Percentiles rank a stretch among this genome's conserved stretches.
phyloP scores from a whole-genome alignment of 2,329 filamentous ascomycete species.

The Diplodia scrobiculata region DNA sequence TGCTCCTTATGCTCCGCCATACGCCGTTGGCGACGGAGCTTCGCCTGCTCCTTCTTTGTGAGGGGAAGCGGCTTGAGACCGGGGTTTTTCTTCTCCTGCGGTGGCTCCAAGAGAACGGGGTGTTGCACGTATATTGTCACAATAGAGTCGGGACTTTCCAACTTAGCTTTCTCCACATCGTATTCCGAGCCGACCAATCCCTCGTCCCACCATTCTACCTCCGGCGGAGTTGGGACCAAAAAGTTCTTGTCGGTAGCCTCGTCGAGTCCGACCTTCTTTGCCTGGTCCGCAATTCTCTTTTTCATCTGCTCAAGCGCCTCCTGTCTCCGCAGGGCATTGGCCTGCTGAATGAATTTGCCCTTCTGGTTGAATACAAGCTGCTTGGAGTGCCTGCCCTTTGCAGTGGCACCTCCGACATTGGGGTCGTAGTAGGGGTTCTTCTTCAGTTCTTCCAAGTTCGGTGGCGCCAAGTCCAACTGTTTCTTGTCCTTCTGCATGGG shows the following conservation, averaged over 20 bases:
- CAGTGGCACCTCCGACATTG: constrained; percentile 59
- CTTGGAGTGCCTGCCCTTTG: constrained; percentile 69
- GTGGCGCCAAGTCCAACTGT: constrained; percentile 60
- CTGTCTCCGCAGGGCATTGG: constrained; percentile 82
- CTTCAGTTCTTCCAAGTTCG: constrained; percentile 60
- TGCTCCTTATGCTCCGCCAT: constrained; percentile 94
- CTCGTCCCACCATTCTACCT: constrained; percentile 79
- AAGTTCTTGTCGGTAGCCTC: constrained; percentile 93
- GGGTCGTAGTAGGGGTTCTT: constrained; percentile 85
- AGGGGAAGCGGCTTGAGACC: constrained; percentile 87
- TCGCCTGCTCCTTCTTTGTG: constrained; percentile 86
- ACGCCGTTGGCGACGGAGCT: constrained; percentile 82
- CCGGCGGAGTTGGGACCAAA: constrained; percentile 78
- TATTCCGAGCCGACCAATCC: neutral
- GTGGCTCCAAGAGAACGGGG: constrained; percentile 84
- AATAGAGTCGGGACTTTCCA: constrained; percentile 77
- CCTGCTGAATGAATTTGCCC: constrained; percentile 96
- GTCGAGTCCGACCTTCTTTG: constrained; percentile 88
- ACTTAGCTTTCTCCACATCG: constrained; percentile 62
- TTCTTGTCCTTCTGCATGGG: constrained; percentile 50
- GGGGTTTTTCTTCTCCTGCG: constrained; percentile 81
- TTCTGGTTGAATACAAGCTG: constrained; percentile 89
- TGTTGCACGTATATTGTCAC: constrained; percentile 91
- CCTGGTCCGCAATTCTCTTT: constrained; percentile 82
- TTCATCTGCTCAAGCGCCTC: constrained; percentile 92